phyloP scores from a whole-genome alignment of 805 yeast species.

The Komagataella pastoris region DNA sequence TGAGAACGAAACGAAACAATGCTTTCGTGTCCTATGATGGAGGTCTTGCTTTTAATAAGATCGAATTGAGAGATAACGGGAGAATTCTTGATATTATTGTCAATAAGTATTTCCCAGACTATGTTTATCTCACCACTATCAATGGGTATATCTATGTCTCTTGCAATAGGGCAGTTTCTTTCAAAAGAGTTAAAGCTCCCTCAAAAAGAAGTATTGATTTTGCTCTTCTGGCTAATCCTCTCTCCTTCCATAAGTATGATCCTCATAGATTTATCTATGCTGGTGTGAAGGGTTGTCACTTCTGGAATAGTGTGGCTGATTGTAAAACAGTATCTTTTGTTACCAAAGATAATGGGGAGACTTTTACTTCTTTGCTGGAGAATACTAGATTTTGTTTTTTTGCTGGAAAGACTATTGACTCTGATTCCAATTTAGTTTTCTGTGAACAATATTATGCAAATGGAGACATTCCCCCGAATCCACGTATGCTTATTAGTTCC shows the following conservation, averaged over 20 bases:
- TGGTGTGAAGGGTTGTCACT: constrained; percentile 47
- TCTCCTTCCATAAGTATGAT: constrained; percentile 52
- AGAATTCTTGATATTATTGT: constrained; percentile 39
- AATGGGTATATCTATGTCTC: constrained; percentile 44
- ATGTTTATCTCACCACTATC: constrained; percentile 39
- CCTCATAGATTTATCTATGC: constrained; percentile 52
- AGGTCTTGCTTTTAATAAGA: constrained; percentile 33
- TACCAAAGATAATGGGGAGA: constrained; percentile 55
- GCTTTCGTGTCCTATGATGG: constrained; percentile 63
- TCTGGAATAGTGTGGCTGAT: constrained; percentile 18
- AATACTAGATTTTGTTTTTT: constrained; percentile 53
- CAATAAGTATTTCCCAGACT: constrained; percentile 52
- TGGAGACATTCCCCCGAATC: constrained; percentile 3
- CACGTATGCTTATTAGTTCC: constrained; percentile 27
- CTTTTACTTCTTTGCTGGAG: constrained; percentile 40
- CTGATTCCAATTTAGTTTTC: constrained; percentile 38
- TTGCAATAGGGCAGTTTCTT: constrained; percentile 52
- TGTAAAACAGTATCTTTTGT: constrained; percentile 50
- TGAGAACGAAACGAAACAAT: constrained; percentile 36
- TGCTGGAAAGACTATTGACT: constrained; percentile 39
- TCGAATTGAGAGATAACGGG: constrained; percentile 14
- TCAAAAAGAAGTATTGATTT: constrained; percentile 21
- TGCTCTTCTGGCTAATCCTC: constrained; percentile 19
- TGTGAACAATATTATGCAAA: constrained; percentile 39
- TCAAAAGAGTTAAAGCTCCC: constrained; percentile 35